Evolutionary conservation across 345 rosid species (phyloP).

Genomic region (Excoecaria cochinchinensis): DNA sequence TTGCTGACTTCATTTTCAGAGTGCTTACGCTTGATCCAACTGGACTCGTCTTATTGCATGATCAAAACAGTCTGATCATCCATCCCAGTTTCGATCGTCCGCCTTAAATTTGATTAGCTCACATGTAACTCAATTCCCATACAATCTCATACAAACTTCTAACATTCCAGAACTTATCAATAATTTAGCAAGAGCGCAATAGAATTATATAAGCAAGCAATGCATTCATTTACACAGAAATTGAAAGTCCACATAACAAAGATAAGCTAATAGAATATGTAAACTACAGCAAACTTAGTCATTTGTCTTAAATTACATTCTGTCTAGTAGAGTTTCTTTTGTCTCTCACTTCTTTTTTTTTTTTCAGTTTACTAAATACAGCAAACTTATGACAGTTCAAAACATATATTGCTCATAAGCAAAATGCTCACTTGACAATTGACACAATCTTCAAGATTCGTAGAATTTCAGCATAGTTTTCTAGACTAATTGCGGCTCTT

Average conservation of each 20-base stretch:
- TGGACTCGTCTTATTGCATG: too few species aligned
- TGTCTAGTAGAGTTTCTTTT: conserved; percentile 9
- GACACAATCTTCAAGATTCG: conserved; percentile 19
- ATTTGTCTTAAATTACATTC: conserved; percentile 18
- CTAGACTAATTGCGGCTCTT: conserved; percentile 33
- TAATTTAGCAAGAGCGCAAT: not conserved
- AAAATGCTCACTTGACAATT: conserved; percentile 21
- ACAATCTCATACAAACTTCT: too few species aligned
- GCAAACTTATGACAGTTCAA: conserved; percentile 26
- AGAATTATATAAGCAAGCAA: conserved; percentile 26
- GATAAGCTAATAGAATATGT: conserved; percentile 14
- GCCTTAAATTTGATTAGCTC: too few species aligned
- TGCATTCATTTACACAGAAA: conserved; percentile 38
- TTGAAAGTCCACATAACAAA: conserved; percentile 11
- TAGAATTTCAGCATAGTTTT: conserved; percentile 12
- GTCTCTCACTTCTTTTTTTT: too few species aligned
- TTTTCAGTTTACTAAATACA: conserved; percentile 23
- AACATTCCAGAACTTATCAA: too few species aligned
- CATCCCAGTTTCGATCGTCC: too few species aligned
- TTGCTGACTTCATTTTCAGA: too few species aligned
- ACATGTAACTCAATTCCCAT: too few species aligned
- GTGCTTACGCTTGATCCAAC: too few species aligned
- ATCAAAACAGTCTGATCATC: too few species aligned
- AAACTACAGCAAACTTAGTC: conserved; percentile 23
- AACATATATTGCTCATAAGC: conserved; percentile 22